Base-by-base conservation (phyloP, 169 alveolate genomes). In the Babesia sp. region DNA sequence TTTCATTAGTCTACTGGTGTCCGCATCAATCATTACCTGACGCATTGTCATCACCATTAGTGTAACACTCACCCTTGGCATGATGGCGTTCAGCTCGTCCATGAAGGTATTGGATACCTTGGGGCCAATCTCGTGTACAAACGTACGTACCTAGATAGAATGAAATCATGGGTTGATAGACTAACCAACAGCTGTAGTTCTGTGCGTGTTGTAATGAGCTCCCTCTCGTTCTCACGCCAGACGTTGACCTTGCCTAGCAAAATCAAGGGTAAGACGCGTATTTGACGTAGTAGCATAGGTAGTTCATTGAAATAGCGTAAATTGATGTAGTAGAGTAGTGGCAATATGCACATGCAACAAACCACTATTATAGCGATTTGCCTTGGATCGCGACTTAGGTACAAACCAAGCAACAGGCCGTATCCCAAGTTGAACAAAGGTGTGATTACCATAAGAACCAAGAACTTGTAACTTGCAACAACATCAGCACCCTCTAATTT, bases 401-500 rank as follows among this genome's bases (percentile, higher is more conserved):
- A 80, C 31, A 86, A 29, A 46, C 96, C 94, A 56, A 93, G 84
- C 36, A 91, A 28, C 45, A 91, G 73, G 3, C 96, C 96, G 80
- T 91, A 90, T 34, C 89, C 53, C 41, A 92, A 57, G 67, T 90
- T 93, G 70, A 93, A 84, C n/a, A 90, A 70, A 24, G 97, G 97
- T 28, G 93, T 83, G 24, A 93, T 55, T 20, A 91, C 97, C 59
- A 93, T 67, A 39, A 92, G 87, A 22, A 93, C 97, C 67, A 93
- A 77, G n/a, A 92, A 85, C 84, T 93, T 93, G 84, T 92, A 93
- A 53, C 96, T 92, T 20, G 94, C 95, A 45, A 92, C 92, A 41
- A 93, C 97, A 64, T 92, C 96, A n/a, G 92, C 77, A 8, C 94
- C 97, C 56, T 85, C 91, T 41, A 93, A 78, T 67, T 93, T 93